These are phyloP conservation scores for Fusarium nodosum DNA, from an alignment of 2,329 filamentous ascomycete genomes.

Conservation along the genomic window DNA sequence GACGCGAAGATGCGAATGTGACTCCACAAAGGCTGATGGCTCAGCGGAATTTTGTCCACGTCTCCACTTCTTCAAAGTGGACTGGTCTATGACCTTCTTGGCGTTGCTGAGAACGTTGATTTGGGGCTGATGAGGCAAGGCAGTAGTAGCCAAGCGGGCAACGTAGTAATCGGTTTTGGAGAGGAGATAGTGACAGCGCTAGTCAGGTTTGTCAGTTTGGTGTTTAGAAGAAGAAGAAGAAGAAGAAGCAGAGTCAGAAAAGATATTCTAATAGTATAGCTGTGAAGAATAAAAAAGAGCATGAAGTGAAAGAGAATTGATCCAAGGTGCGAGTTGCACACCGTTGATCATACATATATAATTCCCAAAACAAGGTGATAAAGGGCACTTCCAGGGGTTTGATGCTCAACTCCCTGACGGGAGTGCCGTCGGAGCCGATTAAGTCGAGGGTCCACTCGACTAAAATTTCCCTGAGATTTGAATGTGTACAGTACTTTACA, in stretches of 20 bases:
- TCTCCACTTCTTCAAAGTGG: slow-evolving; percentile 40
- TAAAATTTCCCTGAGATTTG: slow-evolving; percentile 51
- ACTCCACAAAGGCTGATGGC: slow-evolving; percentile 48
- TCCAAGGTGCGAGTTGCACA: slow-evolving; percentile 28
- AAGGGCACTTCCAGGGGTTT: slow-evolving; percentile 47
- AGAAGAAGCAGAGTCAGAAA: neutral
- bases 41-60: slow-evolving; percentile 50
- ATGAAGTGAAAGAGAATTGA: slow-evolving; percentile 19
- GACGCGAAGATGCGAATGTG: slow-evolving; percentile 42
- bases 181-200: slow-evolving; percentile 32
- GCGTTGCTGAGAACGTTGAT: slow-evolving; percentile 41
- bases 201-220: slow-evolving; percentile 14
- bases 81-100: slow-evolving; percentile 43
- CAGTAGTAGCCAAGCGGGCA: slow-evolving; percentile 26
- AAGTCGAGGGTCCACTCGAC: slow-evolving; percentile 51
- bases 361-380: slow-evolving; percentile 43
- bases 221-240: neutral
- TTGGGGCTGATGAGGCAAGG: slow-evolving; percentile 21
- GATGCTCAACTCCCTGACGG: slow-evolving; percentile 49
- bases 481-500: slow-evolving; percentile 25
- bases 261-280: neutral
- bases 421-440: slow-evolving; percentile 51
- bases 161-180: slow-evolving; percentile 28
- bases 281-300: slow-evolving; percentile 10
- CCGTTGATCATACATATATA: slow-evolving; percentile 49